These are phyloP conservation scores for Chiua sp. DNA, from an alignment of 1,284 basidiomycete species.

Conservation along the genomic window DNA sequence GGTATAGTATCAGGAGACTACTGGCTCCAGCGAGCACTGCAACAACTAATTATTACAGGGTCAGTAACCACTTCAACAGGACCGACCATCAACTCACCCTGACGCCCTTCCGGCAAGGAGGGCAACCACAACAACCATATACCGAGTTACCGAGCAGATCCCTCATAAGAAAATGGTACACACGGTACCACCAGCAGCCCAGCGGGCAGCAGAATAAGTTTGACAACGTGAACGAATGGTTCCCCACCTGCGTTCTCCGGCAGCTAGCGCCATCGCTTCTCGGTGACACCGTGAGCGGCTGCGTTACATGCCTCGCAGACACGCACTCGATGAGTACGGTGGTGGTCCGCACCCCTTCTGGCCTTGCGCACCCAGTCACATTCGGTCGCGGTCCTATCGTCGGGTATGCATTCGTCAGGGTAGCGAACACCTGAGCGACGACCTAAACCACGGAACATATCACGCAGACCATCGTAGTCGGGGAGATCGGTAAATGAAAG, in stretches of 20 bases:
- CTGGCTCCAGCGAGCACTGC: too few species aligned
- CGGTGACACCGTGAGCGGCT: conserved; percentile 29
- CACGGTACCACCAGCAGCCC: neutral
- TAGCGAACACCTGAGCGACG: conserved; percentile 43
- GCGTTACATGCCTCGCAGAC: conserved; percentile 41
- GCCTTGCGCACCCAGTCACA: conserved; percentile 34
- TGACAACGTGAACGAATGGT: conserved; percentile 3
- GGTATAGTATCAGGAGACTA: too few species aligned
- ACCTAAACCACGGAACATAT: conserved; percentile 75
- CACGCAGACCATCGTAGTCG: conserved; percentile 87
- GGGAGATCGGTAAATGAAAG: conserved; percentile 91
- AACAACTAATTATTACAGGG: neutral
- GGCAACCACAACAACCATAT: conserved; percentile 1
- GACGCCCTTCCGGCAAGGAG: conserved; percentile 1
- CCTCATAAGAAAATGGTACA: conserved; percentile 3
- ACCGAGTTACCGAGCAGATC: conserved; percentile 3
- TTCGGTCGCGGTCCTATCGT: conserved; percentile 32
- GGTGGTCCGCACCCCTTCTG: conserved; percentile 13
- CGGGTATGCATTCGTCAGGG: conserved; percentile 55
- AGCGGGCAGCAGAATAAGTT: neutral
- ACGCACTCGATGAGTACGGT: conserved; percentile 29
- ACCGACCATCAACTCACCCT: conserved; percentile 10
- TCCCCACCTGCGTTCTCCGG: conserved; percentile 1
- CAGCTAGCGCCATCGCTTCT: conserved; percentile 34
- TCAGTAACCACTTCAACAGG: neutral